Conservation (phyloP, 208 protist species). For the Acanthamoeba royreba region DNA sequence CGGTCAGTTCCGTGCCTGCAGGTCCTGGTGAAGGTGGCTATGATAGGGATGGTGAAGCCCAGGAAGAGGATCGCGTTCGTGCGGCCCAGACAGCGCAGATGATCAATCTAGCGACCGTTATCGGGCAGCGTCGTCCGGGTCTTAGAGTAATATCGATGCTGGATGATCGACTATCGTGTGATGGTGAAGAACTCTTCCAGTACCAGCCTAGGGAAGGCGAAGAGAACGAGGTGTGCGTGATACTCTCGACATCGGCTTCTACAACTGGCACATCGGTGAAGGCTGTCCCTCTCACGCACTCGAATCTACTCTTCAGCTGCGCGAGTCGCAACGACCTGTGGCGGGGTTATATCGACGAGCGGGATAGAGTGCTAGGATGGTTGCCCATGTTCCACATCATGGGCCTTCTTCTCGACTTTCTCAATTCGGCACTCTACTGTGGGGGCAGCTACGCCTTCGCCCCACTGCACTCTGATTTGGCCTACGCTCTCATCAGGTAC, state of each 20-base stretch:
- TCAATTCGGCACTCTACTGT: constrained; percentile 42
- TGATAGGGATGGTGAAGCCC: not conserved
- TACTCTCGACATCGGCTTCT: constrained; percentile 24
- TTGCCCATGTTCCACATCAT: constrained; percentile 44
- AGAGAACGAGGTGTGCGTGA: not conserved
- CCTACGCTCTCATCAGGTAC: not conserved
- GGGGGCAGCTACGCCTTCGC: constrained; percentile 30
- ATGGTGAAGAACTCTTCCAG: not conserved
- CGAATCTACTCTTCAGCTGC: constrained; percentile 34
- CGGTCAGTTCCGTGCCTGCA: not conserved
- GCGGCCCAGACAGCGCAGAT: not conserved
- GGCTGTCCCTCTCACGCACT: not conserved
- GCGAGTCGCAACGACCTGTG: constrained; percentile 39
- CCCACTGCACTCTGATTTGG: not conserved
- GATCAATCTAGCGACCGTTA: not conserved
- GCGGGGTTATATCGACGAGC: not conserved
- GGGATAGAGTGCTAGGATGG: constrained; percentile 14
- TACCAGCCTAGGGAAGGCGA: not conserved
- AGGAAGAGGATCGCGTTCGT: not conserved
- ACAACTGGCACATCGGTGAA: constrained; percentile 39
- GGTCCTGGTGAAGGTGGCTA: not conserved
- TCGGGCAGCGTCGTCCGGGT: not conserved
- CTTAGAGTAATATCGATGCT: not conserved
- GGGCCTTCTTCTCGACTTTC: constrained; percentile 32
- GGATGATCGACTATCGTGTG: not conserved